Conservation (phyloP, 345 rosid genomes). For the Rhodamnia rubescens region DNA sequence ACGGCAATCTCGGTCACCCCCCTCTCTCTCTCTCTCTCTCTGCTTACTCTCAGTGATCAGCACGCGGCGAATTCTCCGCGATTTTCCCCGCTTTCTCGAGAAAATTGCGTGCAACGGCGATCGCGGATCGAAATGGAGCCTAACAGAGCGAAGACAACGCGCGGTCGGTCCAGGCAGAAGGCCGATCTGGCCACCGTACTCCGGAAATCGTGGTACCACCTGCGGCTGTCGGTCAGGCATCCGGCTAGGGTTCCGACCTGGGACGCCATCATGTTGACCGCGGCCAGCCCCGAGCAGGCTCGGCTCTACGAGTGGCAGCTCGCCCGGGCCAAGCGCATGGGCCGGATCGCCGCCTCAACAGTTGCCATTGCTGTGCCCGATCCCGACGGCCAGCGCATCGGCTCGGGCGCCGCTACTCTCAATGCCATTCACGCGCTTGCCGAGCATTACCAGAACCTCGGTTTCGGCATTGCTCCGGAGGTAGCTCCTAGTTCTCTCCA, state of each 20-base stretch:
- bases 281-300: conserved; percentile 97
- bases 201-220: conserved; percentile 91
- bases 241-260: conserved; percentile 86
- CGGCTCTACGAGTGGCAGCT: conserved; percentile 91
- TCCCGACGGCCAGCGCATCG: conserved; percentile 82
- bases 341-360: conserved; percentile 71
- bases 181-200: conserved; percentile 50
- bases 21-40: neutral
- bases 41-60: neutral
- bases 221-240: conserved; percentile 78
- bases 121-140: neutral
- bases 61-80: neutral
- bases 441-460: conserved; percentile 26
- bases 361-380: conserved; percentile 87
- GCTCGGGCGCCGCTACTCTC: conserved; percentile 96
- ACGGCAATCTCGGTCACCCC: neutral
- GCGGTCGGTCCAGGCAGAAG: conserved; percentile 28
- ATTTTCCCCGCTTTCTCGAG: neutral
- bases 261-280: conserved; percentile 92
- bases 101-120: neutral
- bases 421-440: conserved; percentile 75
- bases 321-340: conserved; percentile 66
- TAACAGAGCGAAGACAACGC: neutral
- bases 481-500: neutral
- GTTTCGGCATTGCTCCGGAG: conserved; percentile 1